Evolutionary conservation across 2,329 filamentous ascomycete genomes (phyloP).

Genomic region (Chrysoporthe cubensis): DNA sequence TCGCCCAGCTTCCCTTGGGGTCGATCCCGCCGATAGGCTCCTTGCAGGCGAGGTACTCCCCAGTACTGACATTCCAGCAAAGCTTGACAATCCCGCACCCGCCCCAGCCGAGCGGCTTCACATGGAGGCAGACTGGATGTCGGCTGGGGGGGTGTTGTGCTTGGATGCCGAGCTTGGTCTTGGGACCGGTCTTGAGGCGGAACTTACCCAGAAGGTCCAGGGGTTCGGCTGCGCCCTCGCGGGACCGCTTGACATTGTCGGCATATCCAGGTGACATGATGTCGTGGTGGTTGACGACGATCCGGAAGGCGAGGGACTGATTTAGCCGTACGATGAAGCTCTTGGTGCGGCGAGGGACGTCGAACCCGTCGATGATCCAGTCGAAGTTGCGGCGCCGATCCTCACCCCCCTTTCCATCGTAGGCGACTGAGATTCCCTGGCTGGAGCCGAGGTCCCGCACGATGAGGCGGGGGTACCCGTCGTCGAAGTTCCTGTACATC

Average conservation of each 20-base stretch:
- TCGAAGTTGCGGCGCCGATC: not conserved
- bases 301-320: not conserved
- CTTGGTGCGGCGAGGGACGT: not conserved
- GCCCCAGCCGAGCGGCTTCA: not conserved
- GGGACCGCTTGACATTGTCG: no score
- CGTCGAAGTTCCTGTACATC: not conserved
- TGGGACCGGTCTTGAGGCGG: not conserved
- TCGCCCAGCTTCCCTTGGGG: not conserved
- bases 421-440: not conserved
- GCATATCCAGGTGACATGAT: no score
- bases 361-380: constrained; percentile 4
- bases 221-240: no score
- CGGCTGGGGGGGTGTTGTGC: not conserved
- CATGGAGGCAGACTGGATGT: not conserved
- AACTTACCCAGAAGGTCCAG: not conserved
- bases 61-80: not conserved
- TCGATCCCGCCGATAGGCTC: no score
- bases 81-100: not conserved
- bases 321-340: not conserved
- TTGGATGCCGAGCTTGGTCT: not conserved
- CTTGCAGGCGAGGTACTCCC: not conserved
- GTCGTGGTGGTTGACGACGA: no score
- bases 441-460: not conserved
- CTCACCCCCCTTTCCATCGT: not conserved
- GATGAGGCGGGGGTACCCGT: not conserved